phyloP scores from a whole-genome alignment of 1,284 basidiomycete species.

The Trametes versicolor region DNA sequence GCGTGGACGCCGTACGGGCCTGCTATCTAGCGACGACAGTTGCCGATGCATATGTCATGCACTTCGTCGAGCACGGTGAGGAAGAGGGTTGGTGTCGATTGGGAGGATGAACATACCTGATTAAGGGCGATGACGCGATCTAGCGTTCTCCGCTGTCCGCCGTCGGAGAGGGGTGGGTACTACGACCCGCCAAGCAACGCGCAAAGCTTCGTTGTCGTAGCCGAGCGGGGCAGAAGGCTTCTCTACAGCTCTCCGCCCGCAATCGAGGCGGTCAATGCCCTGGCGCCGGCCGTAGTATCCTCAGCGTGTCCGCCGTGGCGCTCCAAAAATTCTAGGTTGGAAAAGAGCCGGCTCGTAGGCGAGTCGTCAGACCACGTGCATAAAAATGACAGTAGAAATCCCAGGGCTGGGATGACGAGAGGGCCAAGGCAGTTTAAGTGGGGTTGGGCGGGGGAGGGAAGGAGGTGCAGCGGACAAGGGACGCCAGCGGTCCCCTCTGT shows the following conservation, averaged over 20 bases:
- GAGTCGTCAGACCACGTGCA: not conserved
- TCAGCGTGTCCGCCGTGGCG: not conserved
- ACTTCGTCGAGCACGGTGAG: not conserved
- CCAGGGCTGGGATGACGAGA: not conserved
- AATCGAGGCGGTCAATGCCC: not conserved
- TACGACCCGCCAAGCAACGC: conserved; percentile 1
- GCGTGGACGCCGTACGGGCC: not conserved
- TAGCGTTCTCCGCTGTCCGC: conserved; percentile 1
- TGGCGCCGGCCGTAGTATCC: not conserved
- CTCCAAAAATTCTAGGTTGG: not conserved
- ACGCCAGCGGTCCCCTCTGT: not conserved
- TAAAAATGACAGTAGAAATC: not conserved
- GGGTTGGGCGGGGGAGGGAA: not conserved
- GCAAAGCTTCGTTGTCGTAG: conserved; percentile 15
- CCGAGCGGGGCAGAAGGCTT: not conserved
- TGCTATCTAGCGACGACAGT: conserved; percentile 5
- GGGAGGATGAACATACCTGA: conserved; percentile 3
- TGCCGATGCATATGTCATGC: not conserved
- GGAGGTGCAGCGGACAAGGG: conserved; percentile 1
- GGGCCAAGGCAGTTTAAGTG: not conserved
- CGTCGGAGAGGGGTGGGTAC: not conserved
- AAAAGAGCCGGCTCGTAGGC: not conserved
- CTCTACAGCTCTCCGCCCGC: not conserved
- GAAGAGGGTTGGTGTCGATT: not conserved
- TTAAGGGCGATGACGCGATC: conserved; percentile 8